These are phyloP conservation scores for Crithidia mellificae DNA, from an alignment of 208 protist genomes.

Conservation along the genomic window DNA sequence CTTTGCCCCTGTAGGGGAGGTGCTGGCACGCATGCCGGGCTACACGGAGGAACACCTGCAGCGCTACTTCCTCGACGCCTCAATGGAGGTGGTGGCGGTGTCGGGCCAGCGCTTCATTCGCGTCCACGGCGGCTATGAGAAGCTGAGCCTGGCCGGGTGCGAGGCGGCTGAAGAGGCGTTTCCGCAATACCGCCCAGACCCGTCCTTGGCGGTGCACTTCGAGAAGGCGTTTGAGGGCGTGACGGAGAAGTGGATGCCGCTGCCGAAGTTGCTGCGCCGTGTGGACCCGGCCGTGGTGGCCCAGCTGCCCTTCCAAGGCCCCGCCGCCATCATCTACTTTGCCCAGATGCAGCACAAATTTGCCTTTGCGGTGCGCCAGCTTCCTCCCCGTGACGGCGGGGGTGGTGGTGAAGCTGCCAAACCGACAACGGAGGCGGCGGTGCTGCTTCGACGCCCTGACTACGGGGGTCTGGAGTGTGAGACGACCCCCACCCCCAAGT, in stretches of 20 bases:
- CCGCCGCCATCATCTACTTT: conserved; percentile 81
- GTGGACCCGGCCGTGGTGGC: conserved; percentile 49
- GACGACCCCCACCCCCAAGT: conserved; percentile 80
- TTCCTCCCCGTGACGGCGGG: background rate
- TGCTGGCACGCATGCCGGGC: conserved; percentile 76
- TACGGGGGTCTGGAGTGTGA: conserved; percentile 60
- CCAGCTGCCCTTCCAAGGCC: conserved; percentile 61
- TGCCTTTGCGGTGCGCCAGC: conserved; percentile 61
- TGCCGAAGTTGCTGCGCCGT: conserved; percentile 65
- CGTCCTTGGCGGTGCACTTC: conserved; percentile 2
- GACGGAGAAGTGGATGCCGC: conserved; percentile 77
- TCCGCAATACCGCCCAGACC: conserved; percentile 46
- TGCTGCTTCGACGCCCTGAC: conserved; percentile 66
- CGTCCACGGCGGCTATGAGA: conserved; percentile 73
- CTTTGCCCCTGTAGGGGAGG: conserved; percentile 75
- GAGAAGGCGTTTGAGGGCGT: conserved; percentile 63
- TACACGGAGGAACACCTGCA: conserved; percentile 87
- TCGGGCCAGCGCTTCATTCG: conserved; percentile 62
- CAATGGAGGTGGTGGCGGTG: conserved; percentile 76
- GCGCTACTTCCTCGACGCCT: conserved; percentile 58
- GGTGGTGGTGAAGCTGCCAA: background rate
- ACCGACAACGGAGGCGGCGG: conserved; percentile 38
- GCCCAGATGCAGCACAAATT: conserved; percentile 92
- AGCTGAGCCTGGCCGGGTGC: conserved; percentile 60
- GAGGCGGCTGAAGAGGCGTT: conserved; percentile 64